Percentiles rank a stretch among this genome's conserved stretches.
These are phyloP conservation scores for Zizania latifolia DNA, from an alignment of 176 grass and related monocot species.

Conservation along the genomic window DNA sequence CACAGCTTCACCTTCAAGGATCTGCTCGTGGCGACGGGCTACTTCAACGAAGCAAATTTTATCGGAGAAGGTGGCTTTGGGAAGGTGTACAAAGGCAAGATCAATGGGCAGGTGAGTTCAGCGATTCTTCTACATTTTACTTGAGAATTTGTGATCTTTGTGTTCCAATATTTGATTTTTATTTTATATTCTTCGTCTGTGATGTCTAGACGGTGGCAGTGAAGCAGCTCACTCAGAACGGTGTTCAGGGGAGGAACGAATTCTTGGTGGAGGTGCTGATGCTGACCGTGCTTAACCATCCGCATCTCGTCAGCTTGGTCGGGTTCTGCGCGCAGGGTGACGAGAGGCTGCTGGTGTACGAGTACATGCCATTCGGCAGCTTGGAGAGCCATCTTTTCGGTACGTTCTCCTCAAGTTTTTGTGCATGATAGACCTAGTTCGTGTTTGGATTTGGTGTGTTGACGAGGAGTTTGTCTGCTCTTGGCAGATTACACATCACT, in stretches of 20 bases:
- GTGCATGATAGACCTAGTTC: neutral
- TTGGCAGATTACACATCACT: neutral
- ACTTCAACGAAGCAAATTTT: conserved; percentile 78
- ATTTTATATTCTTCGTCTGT: neutral
- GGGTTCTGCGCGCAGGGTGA: conserved; percentile 89
- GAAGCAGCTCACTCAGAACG: conserved; percentile 74
- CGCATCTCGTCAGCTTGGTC: conserved; percentile 71
- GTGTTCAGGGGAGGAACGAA: conserved; percentile 71
- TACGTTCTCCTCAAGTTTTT: conserved; percentile 19
- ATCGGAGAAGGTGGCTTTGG: conserved; percentile 89
- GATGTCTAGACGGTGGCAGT: conserved; percentile 65
- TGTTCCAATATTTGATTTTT: neutral
- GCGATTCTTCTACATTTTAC: neutral
- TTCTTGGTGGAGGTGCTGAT: conserved; percentile 95
- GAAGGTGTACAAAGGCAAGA: conserved; percentile 84
- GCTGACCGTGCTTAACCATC: conserved; percentile 71
- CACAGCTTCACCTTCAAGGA: conserved; percentile 90
- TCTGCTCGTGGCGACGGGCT: conserved; percentile 61
- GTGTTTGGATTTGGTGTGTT: neutral
- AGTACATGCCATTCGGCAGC: conserved; percentile 91
- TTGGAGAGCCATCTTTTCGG: conserved; percentile 86
- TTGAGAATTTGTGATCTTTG: neutral
- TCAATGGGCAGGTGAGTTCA: conserved; percentile 56
- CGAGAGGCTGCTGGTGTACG: conserved; percentile 89
- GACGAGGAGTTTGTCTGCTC: neutral